Evolutionary conservation across 177 flowering plant genomes (phyloP), one percentile per base, ranked within the genome.

Genomic region (Vitis hybrid): DNA sequence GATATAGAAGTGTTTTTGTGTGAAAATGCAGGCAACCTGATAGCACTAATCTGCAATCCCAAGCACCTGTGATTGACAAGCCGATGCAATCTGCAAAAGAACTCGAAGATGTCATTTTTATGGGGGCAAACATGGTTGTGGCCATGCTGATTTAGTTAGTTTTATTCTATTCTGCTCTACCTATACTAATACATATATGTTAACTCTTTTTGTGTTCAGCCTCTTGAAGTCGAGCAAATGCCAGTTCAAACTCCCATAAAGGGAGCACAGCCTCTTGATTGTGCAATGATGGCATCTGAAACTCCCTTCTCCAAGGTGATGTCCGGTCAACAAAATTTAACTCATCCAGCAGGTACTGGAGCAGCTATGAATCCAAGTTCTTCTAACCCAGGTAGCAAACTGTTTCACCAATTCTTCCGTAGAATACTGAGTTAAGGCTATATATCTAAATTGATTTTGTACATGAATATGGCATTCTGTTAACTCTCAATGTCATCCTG

Each of bases 251-350:
- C 68, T 57, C 2, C 62, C 40, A 7, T 51, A 27, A 21, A 35
- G 3, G 14, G 56, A 21, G 24, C 46, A 56, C 52, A 21, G 67
- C 51, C 67, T 11, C 46, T 40, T 40, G 46, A 40, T 5, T 40
- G 46, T 5, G 46, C 46, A 40, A 40, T 7, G 46, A 40, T 40
- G 46, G 46, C 46, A 40, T 5, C 8, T 6, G 8, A 7, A 8
- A 56, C 85, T 27, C 73, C 91, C 70, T 79, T 84, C 35, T 83
- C 87, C 48, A 81, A 85, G 35, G 87, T 92, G 95, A 87, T 87
- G 87, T 69, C 91, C 35, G 86, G 72, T 75, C 78, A 88, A 46
- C 75, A 92, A 13, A 13, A 80, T 11, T 77, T 81, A 56, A 72
- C 85, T 50, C 90, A 86, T 67, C 88, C 85, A 9, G 66, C 81